These are phyloP conservation scores for Claviceps pazoutovae DNA, from an alignment of 2,329 filamentous ascomycete species.

Conservation along the genomic window DNA sequence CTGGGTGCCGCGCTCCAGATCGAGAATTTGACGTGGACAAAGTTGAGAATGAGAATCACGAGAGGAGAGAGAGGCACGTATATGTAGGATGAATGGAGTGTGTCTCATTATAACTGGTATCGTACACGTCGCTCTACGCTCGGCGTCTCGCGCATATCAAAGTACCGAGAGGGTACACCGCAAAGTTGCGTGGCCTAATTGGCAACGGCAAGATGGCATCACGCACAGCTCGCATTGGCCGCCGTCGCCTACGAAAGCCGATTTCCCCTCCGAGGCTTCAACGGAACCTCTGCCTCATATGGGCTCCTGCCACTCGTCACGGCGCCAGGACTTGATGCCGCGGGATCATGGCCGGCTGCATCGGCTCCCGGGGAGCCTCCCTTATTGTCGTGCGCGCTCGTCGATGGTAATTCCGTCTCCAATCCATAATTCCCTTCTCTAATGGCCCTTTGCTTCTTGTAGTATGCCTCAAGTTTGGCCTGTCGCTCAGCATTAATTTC, in stretches of 20 bases:
- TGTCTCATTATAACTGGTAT: not conserved
- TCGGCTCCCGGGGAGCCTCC: slow-evolving; percentile 44
- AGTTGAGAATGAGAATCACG: not conserved
- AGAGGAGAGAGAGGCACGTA: not conserved
- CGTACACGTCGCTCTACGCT: not conserved
- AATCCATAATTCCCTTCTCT: slow-evolving; percentile 38
- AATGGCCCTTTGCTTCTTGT: slow-evolving; percentile 48
- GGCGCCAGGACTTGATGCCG: slow-evolving; percentile 69
- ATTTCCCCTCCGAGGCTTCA: slow-evolving; percentile 69
- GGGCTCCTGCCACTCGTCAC: slow-evolving; percentile 68
- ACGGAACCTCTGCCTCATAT: slow-evolving; percentile 71
- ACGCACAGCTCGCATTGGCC: not conserved
- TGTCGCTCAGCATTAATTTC: slow-evolving; percentile 84
- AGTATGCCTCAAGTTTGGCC: slow-evolving; percentile 52
- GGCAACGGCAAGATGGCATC: not conserved
- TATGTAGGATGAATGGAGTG: not conserved
- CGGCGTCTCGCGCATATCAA: not conserved
- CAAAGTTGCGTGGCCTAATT: not conserved
- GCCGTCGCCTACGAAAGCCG: slow-evolving; percentile 47
- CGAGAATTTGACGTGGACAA: not conserved
- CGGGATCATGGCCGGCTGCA: slow-evolving; percentile 54
- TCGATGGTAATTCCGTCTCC: slow-evolving; percentile 20
- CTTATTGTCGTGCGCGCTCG: slow-evolving; percentile 18
- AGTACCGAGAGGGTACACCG: not conserved
- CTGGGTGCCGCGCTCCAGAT: not conserved